These are phyloP conservation scores for Ophiocordyceps camponoti-saundersi DNA, from an alignment of 2,329 filamentous ascomycete species.

Conservation along the genomic window DNA sequence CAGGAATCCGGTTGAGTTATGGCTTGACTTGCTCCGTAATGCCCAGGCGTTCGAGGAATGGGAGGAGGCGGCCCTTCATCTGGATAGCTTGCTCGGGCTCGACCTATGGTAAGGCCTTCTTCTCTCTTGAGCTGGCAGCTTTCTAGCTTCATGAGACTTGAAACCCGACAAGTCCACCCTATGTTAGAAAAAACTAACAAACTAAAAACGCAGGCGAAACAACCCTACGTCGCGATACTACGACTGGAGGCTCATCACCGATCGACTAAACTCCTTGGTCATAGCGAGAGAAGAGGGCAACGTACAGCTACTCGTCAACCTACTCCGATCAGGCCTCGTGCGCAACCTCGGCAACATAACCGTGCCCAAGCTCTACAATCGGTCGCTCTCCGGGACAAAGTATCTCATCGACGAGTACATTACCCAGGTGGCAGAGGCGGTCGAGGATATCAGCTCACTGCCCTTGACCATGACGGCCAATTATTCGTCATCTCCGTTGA, in stretches of 20 bases:
- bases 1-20: conserved; percentile 46
- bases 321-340: conserved; percentile 62
- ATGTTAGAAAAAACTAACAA: no score
- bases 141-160: not conserved
- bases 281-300: conserved; percentile 54
- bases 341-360: conserved; percentile 89
- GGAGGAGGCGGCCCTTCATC: conserved; percentile 65
- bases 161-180: not conserved
- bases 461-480: conserved; percentile 32
- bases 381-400: conserved; percentile 78
- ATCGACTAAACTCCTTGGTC: conserved; percentile 55
- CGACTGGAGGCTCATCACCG: conserved; percentile 70
- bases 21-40: conserved; percentile 46
- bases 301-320: conserved; percentile 57
- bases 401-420: conserved; percentile 84
- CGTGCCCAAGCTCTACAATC: conserved; percentile 63
- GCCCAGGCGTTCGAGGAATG: conserved; percentile 68
- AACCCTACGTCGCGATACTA: conserved; percentile 69
- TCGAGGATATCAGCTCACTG: conserved; percentile 56
- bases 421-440: conserved; percentile 62
- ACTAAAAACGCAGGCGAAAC: conserved; percentile 45
- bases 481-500: conserved; percentile 24
- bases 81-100: conserved; percentile 68
- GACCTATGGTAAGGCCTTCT: conserved; percentile 48
- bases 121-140: not conserved